phyloP scores from a whole-genome alignment of 495 filamentous ascomycete genomes.

The Tuber microsphaerosporum region DNA sequence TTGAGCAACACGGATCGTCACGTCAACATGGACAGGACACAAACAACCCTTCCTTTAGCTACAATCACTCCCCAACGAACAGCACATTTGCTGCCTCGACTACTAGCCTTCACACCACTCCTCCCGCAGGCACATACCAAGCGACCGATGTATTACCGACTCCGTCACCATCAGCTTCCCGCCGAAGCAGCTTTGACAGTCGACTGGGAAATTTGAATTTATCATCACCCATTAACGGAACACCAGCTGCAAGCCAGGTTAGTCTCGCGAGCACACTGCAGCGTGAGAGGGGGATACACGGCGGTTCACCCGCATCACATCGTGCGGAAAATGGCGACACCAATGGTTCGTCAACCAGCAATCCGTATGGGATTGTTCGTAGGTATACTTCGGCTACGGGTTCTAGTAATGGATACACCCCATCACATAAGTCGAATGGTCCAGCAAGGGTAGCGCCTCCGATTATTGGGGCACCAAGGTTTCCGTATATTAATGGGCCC shows the following conservation, averaged over 20 bases:
- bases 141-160: slow-evolving; percentile 35
- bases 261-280: slow-evolving; percentile 41
- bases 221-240: slow-evolving; percentile 38
- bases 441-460: slow-evolving; percentile 35
- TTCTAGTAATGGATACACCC: background rate
- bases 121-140: slow-evolving; percentile 27
- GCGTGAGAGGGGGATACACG: slow-evolving; percentile 40
- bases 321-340: slow-evolving; percentile 31
- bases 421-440: slow-evolving; percentile 5
- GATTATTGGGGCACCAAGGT: slow-evolving; percentile 37
- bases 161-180: slow-evolving; percentile 41
- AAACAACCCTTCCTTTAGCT: slow-evolving; percentile 35
- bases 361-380: slow-evolving; percentile 21
- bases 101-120: slow-evolving; percentile 36
- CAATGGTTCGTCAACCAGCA: slow-evolving; percentile 24
- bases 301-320: slow-evolving; percentile 37
- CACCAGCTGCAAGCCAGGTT: slow-evolving; percentile 40
- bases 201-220: slow-evolving; percentile 36
- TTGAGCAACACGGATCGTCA: slow-evolving; percentile 34
- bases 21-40: slow-evolving; percentile 37
- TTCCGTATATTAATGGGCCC: slow-evolving; percentile 35
- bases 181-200: slow-evolving; percentile 42
- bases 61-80: slow-evolving; percentile 35
- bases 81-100: slow-evolving; percentile 40
- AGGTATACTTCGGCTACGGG: slow-evolving; percentile 1